These are phyloP conservation scores for Boletus vermiculosoides DNA, from an alignment of 768 basidiomycete species.

Conservation along the genomic window DNA sequence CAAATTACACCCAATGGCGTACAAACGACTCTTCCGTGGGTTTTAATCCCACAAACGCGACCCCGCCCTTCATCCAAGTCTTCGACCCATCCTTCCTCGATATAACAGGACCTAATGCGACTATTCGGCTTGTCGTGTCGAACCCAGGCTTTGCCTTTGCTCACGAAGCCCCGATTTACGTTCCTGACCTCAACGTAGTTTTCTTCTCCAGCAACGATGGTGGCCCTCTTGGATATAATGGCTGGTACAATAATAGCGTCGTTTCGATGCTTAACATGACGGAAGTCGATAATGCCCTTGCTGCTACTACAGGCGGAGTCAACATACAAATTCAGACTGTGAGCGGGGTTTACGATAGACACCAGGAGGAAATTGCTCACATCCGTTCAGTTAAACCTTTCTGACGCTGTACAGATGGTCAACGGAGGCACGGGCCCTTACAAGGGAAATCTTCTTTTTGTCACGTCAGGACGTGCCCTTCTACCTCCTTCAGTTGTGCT, in stretches of 20 bases:
- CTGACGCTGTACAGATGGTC: slow-evolving; percentile 64
- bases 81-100: neutral
- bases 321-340: slow-evolving; percentile 51
- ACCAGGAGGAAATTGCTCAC: neutral
- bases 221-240: slow-evolving; percentile 61
- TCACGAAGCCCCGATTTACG: slow-evolving; percentile 76
- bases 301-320: slow-evolving; percentile 35
- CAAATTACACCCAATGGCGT: neutral
- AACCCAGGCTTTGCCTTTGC: slow-evolving; percentile 69
- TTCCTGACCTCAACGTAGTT: slow-evolving; percentile 60
- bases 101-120: slow-evolving; percentile 46
- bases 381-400: slow-evolving; percentile 50
- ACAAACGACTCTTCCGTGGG: neutral
- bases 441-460: slow-evolving; percentile 55
- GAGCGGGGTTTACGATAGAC: slow-evolving; percentile 7
- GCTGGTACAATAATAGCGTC: slow-evolving; percentile 60
- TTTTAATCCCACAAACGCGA: neutral
- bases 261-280: slow-evolving; percentile 61
- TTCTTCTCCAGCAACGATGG: slow-evolving; percentile 75
- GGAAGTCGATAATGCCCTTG: slow-evolving; percentile 49
- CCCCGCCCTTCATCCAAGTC: neutral
- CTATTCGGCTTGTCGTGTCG: slow-evolving; percentile 59
- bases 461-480: slow-evolving; percentile 63
- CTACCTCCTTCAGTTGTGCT: slow-evolving; percentile 62
- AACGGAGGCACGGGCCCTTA: slow-evolving; percentile 68